Percentiles rank a stretch among this genome's conserved stretches.
phyloP scores from a whole-genome alignment of 2,329 filamentous ascomycete genomes.

The Huntiella omanensis region DNA sequence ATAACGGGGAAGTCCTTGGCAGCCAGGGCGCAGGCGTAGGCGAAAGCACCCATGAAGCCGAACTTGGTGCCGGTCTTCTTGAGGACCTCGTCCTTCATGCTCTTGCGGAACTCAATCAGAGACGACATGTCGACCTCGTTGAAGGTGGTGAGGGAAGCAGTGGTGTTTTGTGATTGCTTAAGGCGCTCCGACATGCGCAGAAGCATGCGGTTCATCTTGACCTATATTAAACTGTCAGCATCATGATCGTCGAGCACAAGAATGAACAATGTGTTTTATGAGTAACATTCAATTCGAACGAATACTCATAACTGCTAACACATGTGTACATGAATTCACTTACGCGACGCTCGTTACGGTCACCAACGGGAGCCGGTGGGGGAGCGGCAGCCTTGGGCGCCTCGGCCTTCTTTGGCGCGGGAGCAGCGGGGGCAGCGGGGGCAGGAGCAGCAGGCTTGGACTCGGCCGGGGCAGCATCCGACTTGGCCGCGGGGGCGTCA shows the following conservation, averaged over 20 bases:
- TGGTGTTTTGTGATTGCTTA: slow-evolving; percentile 98
- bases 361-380: slow-evolving; percentile 26
- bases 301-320: neutral
- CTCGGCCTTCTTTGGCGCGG: slow-evolving; percentile 12
- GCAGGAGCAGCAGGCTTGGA: slow-evolving; percentile 13
- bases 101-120: slow-evolving; percentile 89
- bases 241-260: neutral
- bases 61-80: slow-evolving; percentile 96
- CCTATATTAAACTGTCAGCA: slow-evolving; percentile 28
- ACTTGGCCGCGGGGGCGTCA: slow-evolving; percentile 1
- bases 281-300: no score
- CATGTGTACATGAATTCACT: slow-evolving; percentile 18
- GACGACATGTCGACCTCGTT: slow-evolving; percentile 99
- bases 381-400: slow-evolving; percentile 12
- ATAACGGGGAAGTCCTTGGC: slow-evolving; percentile 91
- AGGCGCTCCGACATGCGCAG: slow-evolving; percentile 90
- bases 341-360: slow-evolving; percentile 75
- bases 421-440: slow-evolving; percentile 13
- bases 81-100: slow-evolving; percentile 89
- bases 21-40: slow-evolving; percentile 70
- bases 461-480: slow-evolving; percentile 1
- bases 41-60: slow-evolving; percentile 98
- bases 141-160: slow-evolving; percentile 91
- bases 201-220: slow-evolving; percentile 99
- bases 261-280: no score